A percentile compares a stretch with the other conserved stretches of the same genome.
Conservation (phyloP, 495 filamentous ascomycete species). For the Rostrohypoxylon terebratum region DNA sequence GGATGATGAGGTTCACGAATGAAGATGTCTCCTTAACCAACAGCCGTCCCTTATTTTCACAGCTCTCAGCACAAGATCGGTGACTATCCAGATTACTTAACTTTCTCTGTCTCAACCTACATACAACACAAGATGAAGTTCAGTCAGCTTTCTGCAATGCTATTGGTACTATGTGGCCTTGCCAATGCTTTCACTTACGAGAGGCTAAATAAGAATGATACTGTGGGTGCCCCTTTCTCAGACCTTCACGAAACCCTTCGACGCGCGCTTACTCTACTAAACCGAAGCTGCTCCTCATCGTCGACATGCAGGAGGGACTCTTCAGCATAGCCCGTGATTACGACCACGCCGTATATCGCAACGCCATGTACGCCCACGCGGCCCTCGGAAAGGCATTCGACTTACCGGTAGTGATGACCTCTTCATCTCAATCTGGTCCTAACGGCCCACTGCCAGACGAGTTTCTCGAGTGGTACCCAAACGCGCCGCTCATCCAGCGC, state of each 20-base stretch:
- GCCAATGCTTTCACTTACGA: slow-evolving; percentile 47
- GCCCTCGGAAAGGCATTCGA: slow-evolving; percentile 73
- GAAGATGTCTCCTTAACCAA: not conserved
- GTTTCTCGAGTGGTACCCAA: slow-evolving; percentile 74
- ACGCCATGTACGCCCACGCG: slow-evolving; percentile 77
- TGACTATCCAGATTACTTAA: not conserved
- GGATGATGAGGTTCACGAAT: not conserved
- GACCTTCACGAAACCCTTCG: not conserved
- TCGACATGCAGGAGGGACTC: slow-evolving; percentile 80
- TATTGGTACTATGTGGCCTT: slow-evolving; percentile 1
- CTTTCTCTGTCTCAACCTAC: not conserved
- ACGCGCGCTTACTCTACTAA: slow-evolving; percentile 34
- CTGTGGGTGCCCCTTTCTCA: slow-evolving; percentile 51
- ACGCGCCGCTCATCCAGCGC: slow-evolving; percentile 72
- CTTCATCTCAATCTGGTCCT: slow-evolving; percentile 71
- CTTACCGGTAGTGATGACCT: slow-evolving; percentile 76
- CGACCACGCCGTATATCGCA: slow-evolving; percentile 69
- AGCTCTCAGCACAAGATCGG: not conserved
- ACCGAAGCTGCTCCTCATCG: slow-evolving; percentile 68
- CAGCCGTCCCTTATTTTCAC: not conserved
- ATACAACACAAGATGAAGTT: slow-evolving; percentile 28
- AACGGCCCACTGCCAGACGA: slow-evolving; percentile 80
- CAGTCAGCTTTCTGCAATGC: not conserved
- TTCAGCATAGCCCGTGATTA: slow-evolving; percentile 74
- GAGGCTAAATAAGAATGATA: slow-evolving; percentile 68